These are phyloP conservation scores for Penicillium dipodomyicola DNA, from an alignment of 495 filamentous ascomycete genomes.

Conservation along the genomic window DNA sequence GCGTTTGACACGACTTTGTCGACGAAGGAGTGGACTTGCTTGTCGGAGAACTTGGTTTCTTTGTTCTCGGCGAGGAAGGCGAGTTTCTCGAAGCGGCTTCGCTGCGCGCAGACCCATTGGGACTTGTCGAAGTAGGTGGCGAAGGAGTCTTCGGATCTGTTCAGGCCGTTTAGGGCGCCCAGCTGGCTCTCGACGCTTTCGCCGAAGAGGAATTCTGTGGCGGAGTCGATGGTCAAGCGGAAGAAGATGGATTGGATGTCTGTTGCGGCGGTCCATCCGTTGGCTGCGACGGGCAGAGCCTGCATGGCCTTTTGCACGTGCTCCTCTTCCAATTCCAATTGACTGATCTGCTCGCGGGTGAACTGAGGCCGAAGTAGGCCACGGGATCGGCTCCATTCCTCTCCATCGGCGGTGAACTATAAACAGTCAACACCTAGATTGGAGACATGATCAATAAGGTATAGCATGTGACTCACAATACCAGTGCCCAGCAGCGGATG, in stretches of 20 bases:
- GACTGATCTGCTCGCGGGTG: slow-evolving; percentile 48
- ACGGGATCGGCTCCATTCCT: slow-evolving; percentile 52
- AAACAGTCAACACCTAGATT: slow-evolving; percentile 6
- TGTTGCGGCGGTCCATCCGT: slow-evolving; percentile 46
- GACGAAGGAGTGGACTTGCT: slow-evolving; percentile 51
- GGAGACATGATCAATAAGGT: neutral
- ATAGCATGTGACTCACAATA: slow-evolving; percentile 37
- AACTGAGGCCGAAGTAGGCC: slow-evolving; percentile 57
- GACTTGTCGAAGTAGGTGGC: slow-evolving; percentile 42
- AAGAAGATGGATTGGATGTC: slow-evolving; percentile 63
- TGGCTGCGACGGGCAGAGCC: slow-evolving; percentile 31
- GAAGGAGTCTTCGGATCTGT: slow-evolving; percentile 35
- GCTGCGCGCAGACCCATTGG: slow-evolving; percentile 37
- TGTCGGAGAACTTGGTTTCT: slow-evolving; percentile 42
- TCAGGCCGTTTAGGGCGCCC: slow-evolving; percentile 24
- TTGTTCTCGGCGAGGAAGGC: slow-evolving; percentile 50
- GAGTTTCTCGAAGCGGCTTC: slow-evolving; percentile 51
- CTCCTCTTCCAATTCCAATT: slow-evolving; percentile 52
- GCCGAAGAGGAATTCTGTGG: slow-evolving; percentile 68
- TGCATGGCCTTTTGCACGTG: slow-evolving; percentile 48
- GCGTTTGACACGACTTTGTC: slow-evolving; percentile 45
- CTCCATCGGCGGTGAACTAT: slow-evolving; percentile 50
- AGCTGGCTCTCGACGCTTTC: slow-evolving; percentile 49
- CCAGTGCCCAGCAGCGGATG: slow-evolving; percentile 45
- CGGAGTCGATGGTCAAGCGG: slow-evolving; percentile 63